These are phyloP conservation scores for Echinochloa phyllopogon DNA, from an alignment of 176 grass and related monocot species.

Conservation along the genomic window DNA sequence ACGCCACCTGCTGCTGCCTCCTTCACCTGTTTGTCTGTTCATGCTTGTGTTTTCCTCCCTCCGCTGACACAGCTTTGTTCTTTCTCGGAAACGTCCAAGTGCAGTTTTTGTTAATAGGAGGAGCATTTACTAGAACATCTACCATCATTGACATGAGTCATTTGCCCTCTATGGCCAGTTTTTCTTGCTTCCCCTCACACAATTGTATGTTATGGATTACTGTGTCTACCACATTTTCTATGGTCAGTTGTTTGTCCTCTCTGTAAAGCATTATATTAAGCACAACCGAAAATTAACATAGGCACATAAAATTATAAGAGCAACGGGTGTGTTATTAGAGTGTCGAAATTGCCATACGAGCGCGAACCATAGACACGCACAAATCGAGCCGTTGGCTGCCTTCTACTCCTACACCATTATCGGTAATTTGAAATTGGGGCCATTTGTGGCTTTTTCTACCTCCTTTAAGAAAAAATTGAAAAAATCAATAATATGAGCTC, in stretches of 20 bases:
- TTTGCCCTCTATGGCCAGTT: neutral
- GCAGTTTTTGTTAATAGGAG: neutral
- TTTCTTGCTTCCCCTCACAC: neutral
- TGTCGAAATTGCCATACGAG: too few species aligned
- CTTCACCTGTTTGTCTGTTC: neutral
- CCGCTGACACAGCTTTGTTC: neutral
- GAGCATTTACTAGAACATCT: neutral
- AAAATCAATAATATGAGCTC: neutral
- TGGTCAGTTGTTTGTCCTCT: neutral
- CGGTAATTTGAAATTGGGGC: too few species aligned
- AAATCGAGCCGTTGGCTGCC: neutral
- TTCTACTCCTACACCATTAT: too few species aligned
- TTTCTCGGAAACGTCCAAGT: neutral
- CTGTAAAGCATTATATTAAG: neutral
- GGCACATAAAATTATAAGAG: too few species aligned
- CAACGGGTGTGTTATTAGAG: neutral
- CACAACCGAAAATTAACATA: too few species aligned
- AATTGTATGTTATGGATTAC: neutral
- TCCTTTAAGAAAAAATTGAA: neutral
- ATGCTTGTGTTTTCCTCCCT: neutral
- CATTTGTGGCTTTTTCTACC: too few species aligned
- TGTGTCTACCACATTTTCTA: neutral
- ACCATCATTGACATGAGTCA: too few species aligned
- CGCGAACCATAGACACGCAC: neutral
- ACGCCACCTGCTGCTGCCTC: neutral